Evolutionary conservation across 441 rosid species (phyloP).

Genomic region (Gossypium davidsonii): DNA sequence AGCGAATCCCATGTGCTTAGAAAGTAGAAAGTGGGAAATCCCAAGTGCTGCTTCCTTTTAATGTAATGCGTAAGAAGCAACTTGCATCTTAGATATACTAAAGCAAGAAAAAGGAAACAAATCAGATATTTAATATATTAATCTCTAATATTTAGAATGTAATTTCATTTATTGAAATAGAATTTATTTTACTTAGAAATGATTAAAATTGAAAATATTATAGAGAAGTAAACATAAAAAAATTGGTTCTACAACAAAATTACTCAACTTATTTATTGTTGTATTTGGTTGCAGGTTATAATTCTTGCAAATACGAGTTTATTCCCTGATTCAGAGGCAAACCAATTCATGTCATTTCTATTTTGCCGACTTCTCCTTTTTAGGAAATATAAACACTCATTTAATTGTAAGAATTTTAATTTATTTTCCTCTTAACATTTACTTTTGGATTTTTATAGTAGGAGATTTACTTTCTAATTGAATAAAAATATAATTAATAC

Average conservation of each 20-base stretch:
- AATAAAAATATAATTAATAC: too few species aligned
- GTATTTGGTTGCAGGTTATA: slow-evolving; percentile 35
- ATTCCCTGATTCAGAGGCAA: slow-evolving; percentile 20
- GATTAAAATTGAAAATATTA: too few species aligned
- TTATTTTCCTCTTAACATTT: too few species aligned
- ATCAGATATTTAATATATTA: too few species aligned
- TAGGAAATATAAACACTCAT: neutral
- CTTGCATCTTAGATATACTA: neutral
- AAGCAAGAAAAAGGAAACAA: neutral
- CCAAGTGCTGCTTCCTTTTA: neutral
- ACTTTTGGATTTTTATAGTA: too few species aligned
- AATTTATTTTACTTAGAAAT: too few species aligned
- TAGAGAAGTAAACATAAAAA: neutral
- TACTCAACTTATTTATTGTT: too few species aligned
- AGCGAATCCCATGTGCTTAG: slow-evolving; percentile 20
- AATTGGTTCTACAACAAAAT: neutral
- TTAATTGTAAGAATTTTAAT: neutral
- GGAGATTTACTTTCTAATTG: too few species aligned
- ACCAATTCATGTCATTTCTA: neutral
- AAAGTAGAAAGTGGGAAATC: neutral
- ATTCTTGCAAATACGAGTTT: slow-evolving; percentile 39
- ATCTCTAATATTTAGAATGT: neutral
- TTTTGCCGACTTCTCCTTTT: neutral
- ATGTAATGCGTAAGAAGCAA: neutral
- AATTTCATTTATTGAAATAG: neutral